Percentiles rank a stretch among this genome's conserved stretches.
Evolutionary conservation across 768 basidiomycete species (phyloP).

Genomic region (Neoboletus subvelutipes): DNA sequence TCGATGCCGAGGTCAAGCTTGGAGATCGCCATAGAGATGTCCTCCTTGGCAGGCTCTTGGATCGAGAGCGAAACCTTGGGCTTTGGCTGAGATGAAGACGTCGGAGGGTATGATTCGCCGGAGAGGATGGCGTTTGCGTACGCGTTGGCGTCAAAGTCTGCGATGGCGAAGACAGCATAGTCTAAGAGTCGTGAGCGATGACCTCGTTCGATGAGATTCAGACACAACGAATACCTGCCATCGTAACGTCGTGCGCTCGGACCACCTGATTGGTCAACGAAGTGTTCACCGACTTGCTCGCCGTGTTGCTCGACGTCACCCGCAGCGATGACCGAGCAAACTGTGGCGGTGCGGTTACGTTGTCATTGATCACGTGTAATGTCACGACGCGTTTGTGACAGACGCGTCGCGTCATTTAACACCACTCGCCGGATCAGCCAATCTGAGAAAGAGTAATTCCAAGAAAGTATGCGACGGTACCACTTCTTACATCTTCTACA

Average conservation of each 20-base stretch:
- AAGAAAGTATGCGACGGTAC: slow-evolving; percentile 22
- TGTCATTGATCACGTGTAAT: slow-evolving; percentile 22
- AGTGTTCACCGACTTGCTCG: neutral
- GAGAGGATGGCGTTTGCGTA: slow-evolving; percentile 91
- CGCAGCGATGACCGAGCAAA: neutral
- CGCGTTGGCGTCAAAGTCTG: slow-evolving; percentile 82
- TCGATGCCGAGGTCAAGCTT: slow-evolving; percentile 88
- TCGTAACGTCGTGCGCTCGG: slow-evolving; percentile 2
- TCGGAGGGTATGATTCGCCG: slow-evolving; percentile 69
- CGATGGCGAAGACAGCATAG: slow-evolving; percentile 69
- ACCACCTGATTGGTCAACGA: neutral
- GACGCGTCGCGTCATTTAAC: slow-evolving; percentile 23
- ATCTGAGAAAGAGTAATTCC: slow-evolving; percentile 5
- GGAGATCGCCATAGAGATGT: slow-evolving; percentile 85
- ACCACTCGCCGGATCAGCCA: neutral
- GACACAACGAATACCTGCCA: slow-evolving; percentile 23
- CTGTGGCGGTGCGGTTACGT: slow-evolving; percentile 22
- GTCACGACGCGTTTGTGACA: slow-evolving; percentile 33
- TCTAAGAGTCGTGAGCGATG: slow-evolving; percentile 41
- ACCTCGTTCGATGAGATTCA: neutral
- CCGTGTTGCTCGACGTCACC: neutral
- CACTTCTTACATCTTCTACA: slow-evolving; percentile 12
- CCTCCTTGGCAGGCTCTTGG: slow-evolving; percentile 70
- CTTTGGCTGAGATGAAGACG: slow-evolving; percentile 29
- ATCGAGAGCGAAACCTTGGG: slow-evolving; percentile 24